phyloP scores from a whole-genome alignment of 306 rosid genomes.

The Pterocarpus santalinus region DNA sequence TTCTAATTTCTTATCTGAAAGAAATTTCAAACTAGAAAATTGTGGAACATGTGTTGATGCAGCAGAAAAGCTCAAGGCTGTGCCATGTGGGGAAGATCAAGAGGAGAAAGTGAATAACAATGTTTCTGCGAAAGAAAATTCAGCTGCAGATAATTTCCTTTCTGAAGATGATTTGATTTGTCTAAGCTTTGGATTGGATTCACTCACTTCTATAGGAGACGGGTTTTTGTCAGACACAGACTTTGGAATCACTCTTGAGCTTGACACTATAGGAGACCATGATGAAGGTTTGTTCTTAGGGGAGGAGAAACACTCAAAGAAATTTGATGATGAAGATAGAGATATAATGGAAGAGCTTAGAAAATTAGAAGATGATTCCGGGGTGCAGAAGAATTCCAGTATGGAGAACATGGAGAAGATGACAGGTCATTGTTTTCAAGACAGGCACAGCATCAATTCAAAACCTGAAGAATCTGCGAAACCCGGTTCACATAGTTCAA shows the following conservation, averaged over 20 bases:
- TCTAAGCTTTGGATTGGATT: constrained; percentile 52
- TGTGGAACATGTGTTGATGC: constrained; percentile 37
- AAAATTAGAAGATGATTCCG: constrained; percentile 33
- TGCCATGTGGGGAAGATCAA: constrained; percentile 27
- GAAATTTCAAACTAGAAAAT: not conserved
- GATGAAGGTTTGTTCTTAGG: constrained; percentile 31
- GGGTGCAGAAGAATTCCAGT: no score
- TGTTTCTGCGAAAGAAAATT: constrained; percentile 1
- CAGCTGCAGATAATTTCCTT: constrained; percentile 27
- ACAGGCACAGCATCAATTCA: constrained; percentile 14
- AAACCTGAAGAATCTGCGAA: constrained; percentile 37
- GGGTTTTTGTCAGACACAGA: constrained; percentile 54
- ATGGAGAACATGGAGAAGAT: constrained; percentile 2
- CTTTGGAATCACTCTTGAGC: constrained; percentile 45
- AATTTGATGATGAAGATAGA: constrained; percentile 53
- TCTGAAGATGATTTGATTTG: constrained; percentile 41
- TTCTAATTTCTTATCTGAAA: constrained; percentile 26
- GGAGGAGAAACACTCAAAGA: constrained; percentile 24
- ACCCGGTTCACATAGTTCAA: constrained; percentile 17
- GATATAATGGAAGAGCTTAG: constrained; percentile 46
- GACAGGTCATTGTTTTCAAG: constrained; percentile 18
- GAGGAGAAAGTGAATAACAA: constrained; percentile 22
- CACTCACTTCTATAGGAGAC: constrained; percentile 44
- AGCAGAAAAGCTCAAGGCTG: constrained; percentile 13
- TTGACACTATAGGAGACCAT: constrained; percentile 19